Evolutionary conservation across 306 rosid genomes (phyloP), one percentile per base, ranked within the genome.

Genomic region (Vicia faba): DNA sequence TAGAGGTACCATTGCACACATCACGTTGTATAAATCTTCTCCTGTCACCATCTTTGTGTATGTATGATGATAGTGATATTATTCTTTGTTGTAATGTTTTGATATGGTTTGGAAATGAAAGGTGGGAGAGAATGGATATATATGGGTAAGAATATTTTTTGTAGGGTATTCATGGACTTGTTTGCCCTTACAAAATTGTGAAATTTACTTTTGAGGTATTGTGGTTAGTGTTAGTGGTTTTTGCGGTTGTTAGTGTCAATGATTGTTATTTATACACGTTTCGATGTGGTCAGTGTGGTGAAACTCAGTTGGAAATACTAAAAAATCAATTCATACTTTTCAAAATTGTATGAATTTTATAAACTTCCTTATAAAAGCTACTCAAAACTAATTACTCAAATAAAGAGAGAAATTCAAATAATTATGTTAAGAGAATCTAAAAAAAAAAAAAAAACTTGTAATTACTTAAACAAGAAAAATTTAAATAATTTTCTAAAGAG

Each of bases 11-110:
- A 85, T 84, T 13, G 98, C 89, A 5, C 95, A 84, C 91, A 89
- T 84, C n/a, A 92, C 98, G 59, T 89, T 87, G 91, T 92, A 92
- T 77, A 92, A 89, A 61, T 92, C 98, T 1, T 64, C 70, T 45
- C 80, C 67, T 2, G 84, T 79, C 29, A 91, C 89, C 97, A 88
- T 91, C 45, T 72, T 55, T 33, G 71, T 31, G 2, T 31, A 13
- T 65, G 19, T 60, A 11, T 61, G 26, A 0, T 58, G 11, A 39
- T 2, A 3, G 13, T 23, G 10, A 33, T 13, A 33, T 16, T 3
- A 1, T 5, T 31, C 10, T 16, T 66, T 46, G 7, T 26, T 44
- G 28, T 15, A 11, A 31, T 48, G 63, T 53, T 25, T 39, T 11
- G n/a, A 1, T 26, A 5, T 43, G 66, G 23, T 14, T 40, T 7